phyloP scores from a whole-genome alignment of 768 basidiomycete species.

The Leccinum fibrillosum region DNA sequence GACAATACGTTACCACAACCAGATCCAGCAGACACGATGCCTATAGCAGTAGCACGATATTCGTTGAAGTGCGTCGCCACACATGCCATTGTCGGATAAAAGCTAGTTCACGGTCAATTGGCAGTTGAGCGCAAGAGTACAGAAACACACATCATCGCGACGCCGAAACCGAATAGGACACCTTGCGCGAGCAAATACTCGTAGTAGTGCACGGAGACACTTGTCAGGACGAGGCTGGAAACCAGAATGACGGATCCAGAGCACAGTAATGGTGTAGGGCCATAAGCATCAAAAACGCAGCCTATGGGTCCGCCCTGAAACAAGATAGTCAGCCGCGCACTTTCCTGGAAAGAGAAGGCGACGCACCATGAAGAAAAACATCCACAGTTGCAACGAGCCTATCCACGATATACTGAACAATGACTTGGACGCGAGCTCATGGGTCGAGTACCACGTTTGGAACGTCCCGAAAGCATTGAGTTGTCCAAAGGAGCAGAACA shows the following conservation, averaged over 20 bases:
- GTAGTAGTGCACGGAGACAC: conserved; percentile 53
- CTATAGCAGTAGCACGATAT: conserved; percentile 69
- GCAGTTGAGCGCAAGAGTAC: background rate
- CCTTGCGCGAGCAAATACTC: conserved; percentile 65
- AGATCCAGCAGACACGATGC: conserved; percentile 69
- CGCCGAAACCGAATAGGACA: conserved; percentile 60
- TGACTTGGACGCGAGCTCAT: conserved; percentile 51
- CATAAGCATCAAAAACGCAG: conserved; percentile 55
- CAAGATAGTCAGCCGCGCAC: conserved; percentile 1
- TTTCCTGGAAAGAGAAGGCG: background rate
- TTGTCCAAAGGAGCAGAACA: conserved; percentile 70
- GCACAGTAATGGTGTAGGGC: conserved; percentile 52
- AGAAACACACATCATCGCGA: conserved; percentile 56
- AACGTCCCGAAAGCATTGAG: conserved; percentile 73
- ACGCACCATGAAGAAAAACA: conserved; percentile 67
- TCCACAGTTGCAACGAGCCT: conserved; percentile 64
- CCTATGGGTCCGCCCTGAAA: conserved; percentile 61
- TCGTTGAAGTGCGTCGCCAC: conserved; percentile 63
- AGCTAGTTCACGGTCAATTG: conserved; percentile 38
- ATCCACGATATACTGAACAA: conserved; percentile 68
- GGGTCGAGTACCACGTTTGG: conserved; percentile 61
- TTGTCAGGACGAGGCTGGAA: conserved; percentile 57
- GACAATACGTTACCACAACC: conserved; percentile 44
- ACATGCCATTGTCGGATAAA: conserved; percentile 66
- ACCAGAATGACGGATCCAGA: conserved; percentile 48